Evolutionary conservation across 805 yeast genomes (phyloP).

Genomic region (Saccharomycopsis olivae): DNA sequence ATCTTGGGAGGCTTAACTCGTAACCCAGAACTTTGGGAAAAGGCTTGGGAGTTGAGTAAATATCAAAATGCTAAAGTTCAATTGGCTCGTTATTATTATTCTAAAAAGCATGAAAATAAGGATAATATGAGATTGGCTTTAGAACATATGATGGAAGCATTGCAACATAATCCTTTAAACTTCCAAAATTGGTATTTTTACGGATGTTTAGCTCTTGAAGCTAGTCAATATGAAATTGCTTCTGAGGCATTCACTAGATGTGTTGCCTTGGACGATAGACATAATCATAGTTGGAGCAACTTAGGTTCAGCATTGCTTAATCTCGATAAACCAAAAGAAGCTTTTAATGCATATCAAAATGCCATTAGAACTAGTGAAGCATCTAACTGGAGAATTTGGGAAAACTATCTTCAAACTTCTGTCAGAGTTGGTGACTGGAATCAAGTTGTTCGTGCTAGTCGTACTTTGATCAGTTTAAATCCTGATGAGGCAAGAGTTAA

Average conservation of each 20-base stretch:
- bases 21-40: constrained; percentile 68
- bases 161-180: constrained; percentile 61
- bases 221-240: constrained; percentile 60
- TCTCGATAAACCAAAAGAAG: constrained; percentile 57
- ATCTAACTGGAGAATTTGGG: constrained; percentile 84
- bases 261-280: constrained; percentile 73
- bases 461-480: constrained; percentile 46
- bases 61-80: constrained; percentile 83
- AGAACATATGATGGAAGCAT: constrained; percentile 61
- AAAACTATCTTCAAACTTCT: constrained; percentile 76
- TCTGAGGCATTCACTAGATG: constrained; percentile 90
- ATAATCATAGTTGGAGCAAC: constrained; percentile 84
- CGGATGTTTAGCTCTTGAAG: constrained; percentile 82
- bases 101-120: constrained; percentile 51
- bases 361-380: constrained; percentile 65
- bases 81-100: constrained; percentile 59
- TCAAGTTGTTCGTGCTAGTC: constrained; percentile 72
- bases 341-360: constrained; percentile 72
- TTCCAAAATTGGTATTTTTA: constrained; percentile 85
- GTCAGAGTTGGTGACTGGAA: constrained; percentile 79
- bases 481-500: constrained; percentile 61
- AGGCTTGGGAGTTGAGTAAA: constrained; percentile 78
- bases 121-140: constrained; percentile 45
- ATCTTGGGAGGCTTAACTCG: constrained; percentile 77
- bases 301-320: constrained; percentile 70